Conservation (phyloP, 441 rosid species). For the Melastoma candidum region DNA sequence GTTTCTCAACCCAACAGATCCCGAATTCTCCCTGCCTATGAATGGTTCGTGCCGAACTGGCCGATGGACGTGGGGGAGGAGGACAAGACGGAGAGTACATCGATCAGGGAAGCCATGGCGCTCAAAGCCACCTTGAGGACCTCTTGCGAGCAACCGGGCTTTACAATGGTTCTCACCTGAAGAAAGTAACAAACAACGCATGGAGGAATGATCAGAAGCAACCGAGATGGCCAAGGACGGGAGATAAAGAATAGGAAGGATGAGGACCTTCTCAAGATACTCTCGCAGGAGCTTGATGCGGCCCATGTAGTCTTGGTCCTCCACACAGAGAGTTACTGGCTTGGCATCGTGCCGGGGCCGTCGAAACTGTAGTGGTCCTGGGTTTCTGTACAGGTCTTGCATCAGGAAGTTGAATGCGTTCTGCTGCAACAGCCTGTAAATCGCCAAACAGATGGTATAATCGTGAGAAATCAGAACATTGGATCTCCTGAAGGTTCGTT, state of each 20-base stretch:
- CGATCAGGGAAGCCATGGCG: conserved; percentile 86
- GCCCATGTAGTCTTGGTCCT: conserved; percentile 99
- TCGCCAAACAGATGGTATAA: conserved; percentile 3
- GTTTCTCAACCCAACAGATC: no score
- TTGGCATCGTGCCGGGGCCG: conserved; percentile 97
- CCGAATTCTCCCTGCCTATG: no score
- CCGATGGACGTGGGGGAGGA: conserved; percentile 40
- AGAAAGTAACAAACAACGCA: not conserved
- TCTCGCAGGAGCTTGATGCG: conserved; percentile 85
- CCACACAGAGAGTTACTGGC: conserved; percentile 76
- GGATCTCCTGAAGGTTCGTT: no score
- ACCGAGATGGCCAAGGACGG: no score
- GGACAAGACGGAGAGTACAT: conserved; percentile 55
- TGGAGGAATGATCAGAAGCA: no score
- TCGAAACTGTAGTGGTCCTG: conserved; percentile 92
- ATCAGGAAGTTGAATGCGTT: conserved; percentile 66
- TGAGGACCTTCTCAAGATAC: conserved; percentile 73
- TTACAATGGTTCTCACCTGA: conserved; percentile 81
- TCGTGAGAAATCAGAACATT: not conserved
- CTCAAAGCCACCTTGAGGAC: conserved; percentile 94
- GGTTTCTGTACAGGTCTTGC: conserved; percentile 95
- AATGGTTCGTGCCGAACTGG: conserved; percentile 8
- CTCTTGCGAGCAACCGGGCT: conserved; percentile 90
- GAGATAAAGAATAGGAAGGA: not conserved
- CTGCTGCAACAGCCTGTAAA: conserved; percentile 65